phyloP scores from a whole-genome alignment of 1,284 basidiomycete species.

The Flammula alnicola region DNA sequence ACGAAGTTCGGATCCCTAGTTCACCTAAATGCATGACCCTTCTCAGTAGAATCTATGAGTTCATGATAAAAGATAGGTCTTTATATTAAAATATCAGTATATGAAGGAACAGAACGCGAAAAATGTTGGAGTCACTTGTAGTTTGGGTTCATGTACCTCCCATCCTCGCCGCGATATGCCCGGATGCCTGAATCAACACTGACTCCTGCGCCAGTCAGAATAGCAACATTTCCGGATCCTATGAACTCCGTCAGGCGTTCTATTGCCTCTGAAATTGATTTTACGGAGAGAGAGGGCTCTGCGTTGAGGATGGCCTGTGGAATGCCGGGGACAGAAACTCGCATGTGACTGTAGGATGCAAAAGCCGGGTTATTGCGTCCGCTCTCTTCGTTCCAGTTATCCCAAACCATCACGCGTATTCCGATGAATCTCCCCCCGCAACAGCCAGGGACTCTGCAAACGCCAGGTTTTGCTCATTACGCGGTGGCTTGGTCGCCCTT shows the following conservation, averaged over 20 bases:
- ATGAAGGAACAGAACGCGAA: conserved; percentile 4
- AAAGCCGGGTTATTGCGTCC: conserved; percentile 17
- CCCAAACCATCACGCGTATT: conserved; percentile 11
- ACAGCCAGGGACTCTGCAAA: conserved; percentile 61
- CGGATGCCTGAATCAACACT: conserved; percentile 92
- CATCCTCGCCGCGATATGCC: conserved; percentile 85
- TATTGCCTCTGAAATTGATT: conserved; percentile 61
- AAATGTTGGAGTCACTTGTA: conserved; percentile 67
- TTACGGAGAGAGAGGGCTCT: conserved; percentile 39
- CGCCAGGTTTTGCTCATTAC: conserved; percentile 90
- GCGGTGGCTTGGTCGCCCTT: conserved; percentile 92
- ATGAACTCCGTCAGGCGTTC: conserved; percentile 73
- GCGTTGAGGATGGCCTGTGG: conserved; percentile 59
- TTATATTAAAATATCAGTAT: conserved; percentile 2
- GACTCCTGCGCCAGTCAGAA: conserved; percentile 90
- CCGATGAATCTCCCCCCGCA: conserved; percentile 47
- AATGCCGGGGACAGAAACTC: conserved; percentile 82
- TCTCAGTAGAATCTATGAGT: conserved; percentile 70
- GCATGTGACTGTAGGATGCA: conserved; percentile 57
- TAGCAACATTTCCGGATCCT: conserved; percentile 64
- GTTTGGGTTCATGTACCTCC: conserved; percentile 89
- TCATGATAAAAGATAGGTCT: conserved; percentile 83
- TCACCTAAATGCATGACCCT: conserved; percentile 71
- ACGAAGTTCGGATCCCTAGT: conserved; percentile 15
- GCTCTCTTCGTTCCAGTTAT: conserved; percentile 3